Base-by-base conservation (phyloP, 371 early-diverging fungal species). In the Furculomyces boomerangus region DNA sequence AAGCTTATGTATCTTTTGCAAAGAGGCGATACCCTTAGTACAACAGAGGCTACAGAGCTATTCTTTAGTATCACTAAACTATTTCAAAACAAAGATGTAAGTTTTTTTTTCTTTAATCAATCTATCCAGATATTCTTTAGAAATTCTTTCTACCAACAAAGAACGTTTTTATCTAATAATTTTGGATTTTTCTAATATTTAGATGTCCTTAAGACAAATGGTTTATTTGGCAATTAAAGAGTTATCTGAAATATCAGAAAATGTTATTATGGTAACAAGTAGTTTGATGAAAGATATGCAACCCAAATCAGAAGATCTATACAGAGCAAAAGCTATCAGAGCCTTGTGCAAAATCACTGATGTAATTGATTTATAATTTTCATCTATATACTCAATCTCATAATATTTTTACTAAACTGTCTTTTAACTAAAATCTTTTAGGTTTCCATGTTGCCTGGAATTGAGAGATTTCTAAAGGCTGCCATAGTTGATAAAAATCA, bases 41-140 rank as follows among this genome's bases (percentile, higher is more conserved):
- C 86, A 16, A 80, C 77, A 32, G 98, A 96, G 71, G 96, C 98
- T 2, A 98, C 98, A 0, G 88, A 93, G 61, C 77, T 92, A 20
- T 98, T 98, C 72, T 98, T 98, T 67, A 85, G 87, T 62, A 87
- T 92, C 60, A 94, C 92, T 13, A 92, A 93, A 75, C 81, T 95
- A 51, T 98, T 98, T 72, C 95, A 94, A 74, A 81, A 80, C 57
- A 88, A 84, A 68, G 96, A 96, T 72, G 91, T 89, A 78, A 64
- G 83, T 70, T 30, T 25, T 53, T n/a, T 25, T n/a, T 5, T n/a
- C n/a, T n/a, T n/a, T n/a, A n/a, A n/a, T n/a, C n/a, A n/a, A n/a
- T n/a, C n/a, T n/a, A n/a, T n/a, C n/a, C n/a, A n/a, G n/a, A n/a
- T n/a, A n/a, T n/a, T n/a, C n/a, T n/a, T n/a, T n/a, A n/a, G n/a